Evolutionary conservation across 1,139 yeast genomes (phyloP), one percentile per base, ranked within the genome.

Genomic region (Yamadazyma atlantica): DNA sequence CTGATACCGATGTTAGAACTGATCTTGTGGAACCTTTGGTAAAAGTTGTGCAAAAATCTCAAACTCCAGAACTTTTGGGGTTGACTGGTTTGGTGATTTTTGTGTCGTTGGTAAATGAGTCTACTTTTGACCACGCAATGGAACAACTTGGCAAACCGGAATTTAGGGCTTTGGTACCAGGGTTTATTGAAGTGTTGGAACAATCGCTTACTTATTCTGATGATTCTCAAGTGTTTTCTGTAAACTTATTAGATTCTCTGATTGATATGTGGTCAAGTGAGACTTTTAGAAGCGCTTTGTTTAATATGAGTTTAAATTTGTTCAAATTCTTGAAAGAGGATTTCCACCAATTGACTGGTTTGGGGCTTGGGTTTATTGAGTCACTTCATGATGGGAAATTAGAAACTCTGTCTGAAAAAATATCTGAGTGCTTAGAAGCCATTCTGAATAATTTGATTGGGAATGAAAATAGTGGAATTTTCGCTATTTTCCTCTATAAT

Each of bases 1-100:
- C 89, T n/a, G 44, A 48, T 0, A 61, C 84, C 33, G 68, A 65
- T 8, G 69, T 62, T 6, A 53, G 51, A 1, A 58, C 62, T 4
- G 39, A 39, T 14, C 33, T 26, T 18, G 35, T 38, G 38, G 13
- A 19, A 7, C 29, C 36, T 2, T 35, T 42, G 12, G 19, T 33
- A 12, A 29, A 31, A 16, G 32, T 37, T 13, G 33, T 28, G 7
- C 33, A 29, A 2, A 29, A 32, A 15, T 4, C 33, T 2, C 5
- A 10, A 1, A 23, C n/a, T 10, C 37, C 22, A 6, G 33, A 14
- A 21, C 33, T 40, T 8, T 15, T 42, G 14, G 36, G 41, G 28
- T 26, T 42, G 11, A 13, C 29, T 4, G 32, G 37, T 21, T 12
- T 36, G 4, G 14, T 28, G 5, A 19, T 42, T n/a, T 21, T 34